Conservation (phyloP, 441 rosid genomes). For the Erodium chrysanthum region DNA sequence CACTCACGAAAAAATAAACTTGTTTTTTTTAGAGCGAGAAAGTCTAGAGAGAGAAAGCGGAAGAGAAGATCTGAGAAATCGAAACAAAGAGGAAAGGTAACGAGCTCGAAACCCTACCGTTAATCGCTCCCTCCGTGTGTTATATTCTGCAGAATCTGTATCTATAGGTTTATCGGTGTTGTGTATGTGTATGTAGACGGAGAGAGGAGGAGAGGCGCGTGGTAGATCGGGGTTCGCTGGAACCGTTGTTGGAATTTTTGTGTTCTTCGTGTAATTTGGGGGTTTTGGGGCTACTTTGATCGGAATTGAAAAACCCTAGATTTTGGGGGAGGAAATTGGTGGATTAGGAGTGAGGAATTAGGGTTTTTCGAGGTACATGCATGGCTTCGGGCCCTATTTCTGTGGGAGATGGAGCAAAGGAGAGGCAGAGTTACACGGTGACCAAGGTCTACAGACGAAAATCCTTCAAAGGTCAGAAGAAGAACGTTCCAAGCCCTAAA, state of each 20-base stretch:
- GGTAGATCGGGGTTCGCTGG: not conserved
- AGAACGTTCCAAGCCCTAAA: slow-evolving; percentile 14
- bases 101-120: slow-evolving; percentile 29
- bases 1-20: not conserved
- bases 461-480: slow-evolving; percentile 44
- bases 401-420: slow-evolving; percentile 51
- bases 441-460: slow-evolving; percentile 76
- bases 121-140: too few species aligned
- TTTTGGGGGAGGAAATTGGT: not conserved
- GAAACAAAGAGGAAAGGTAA: slow-evolving; percentile 23
- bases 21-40: slow-evolving; percentile 13
- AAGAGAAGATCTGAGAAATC: slow-evolving; percentile 24
- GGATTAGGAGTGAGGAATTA: slow-evolving; percentile 20
- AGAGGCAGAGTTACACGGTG: slow-evolving; percentile 49
- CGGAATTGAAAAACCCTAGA: slow-evolving; percentile 3
- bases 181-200: too few species aligned
- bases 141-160: not conserved
- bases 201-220: not conserved
- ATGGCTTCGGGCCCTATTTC: slow-evolving; percentile 93
- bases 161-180: not conserved
- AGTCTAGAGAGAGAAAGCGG: slow-evolving; percentile 5
- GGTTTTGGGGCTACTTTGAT: not conserved
- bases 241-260: too few species aligned
- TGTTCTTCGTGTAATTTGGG: slow-evolving; percentile 7
- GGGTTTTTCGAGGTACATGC: slow-evolving; percentile 55